Evolutionary conservation across 257 asterid species (phyloP), one percentile per base, ranked within the genome.

Genomic region (Forsythia viridissima): DNA sequence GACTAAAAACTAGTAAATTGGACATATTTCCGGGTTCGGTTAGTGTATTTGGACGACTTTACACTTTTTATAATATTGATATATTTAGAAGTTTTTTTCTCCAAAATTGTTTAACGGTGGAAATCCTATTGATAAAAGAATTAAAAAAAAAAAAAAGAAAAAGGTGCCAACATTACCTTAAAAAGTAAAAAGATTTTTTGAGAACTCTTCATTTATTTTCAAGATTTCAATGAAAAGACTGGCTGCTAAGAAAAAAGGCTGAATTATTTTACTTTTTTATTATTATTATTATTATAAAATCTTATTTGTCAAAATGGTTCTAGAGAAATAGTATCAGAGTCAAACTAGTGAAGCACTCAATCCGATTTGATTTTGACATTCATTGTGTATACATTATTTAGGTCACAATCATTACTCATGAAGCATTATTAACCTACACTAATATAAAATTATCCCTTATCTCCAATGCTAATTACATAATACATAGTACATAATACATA

Each of bases 321-420:
- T 48, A 70, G 77, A 70, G 75, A 12, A 80, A 80, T n/a, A 66
- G 77, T 40, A 67, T 44, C 36, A 24, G 41, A 72, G 84, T 79
- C 86, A 74, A 85, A 67, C 70, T 59, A 30, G 71, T 68, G 74
- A 71, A 63, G 80, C 79, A 51, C 80, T 44, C 16, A 77, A 70
- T 48, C 76, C 51, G 86, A 80, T 75, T 77, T 68, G 77, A 84
- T 80, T 82, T 72, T 59, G 43, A 75, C 76, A 86, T 71, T 77
- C 40, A 80, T 70, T 70, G 38, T 44, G 75, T 77, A 21, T 44
- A 57, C 66, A 57, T 61, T 68, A 61, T 76, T 76, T 57, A 71
- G 76, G 84, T 85, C 89, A 80, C 79, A 83, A 79, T 70, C 84
- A 79, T 75, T 46, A 78, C 70, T 75, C 79, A 80, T 71, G 70